Conservation (phyloP, 2,329 filamentous ascomycete genomes). For the Grosmannia huntii region DNA sequence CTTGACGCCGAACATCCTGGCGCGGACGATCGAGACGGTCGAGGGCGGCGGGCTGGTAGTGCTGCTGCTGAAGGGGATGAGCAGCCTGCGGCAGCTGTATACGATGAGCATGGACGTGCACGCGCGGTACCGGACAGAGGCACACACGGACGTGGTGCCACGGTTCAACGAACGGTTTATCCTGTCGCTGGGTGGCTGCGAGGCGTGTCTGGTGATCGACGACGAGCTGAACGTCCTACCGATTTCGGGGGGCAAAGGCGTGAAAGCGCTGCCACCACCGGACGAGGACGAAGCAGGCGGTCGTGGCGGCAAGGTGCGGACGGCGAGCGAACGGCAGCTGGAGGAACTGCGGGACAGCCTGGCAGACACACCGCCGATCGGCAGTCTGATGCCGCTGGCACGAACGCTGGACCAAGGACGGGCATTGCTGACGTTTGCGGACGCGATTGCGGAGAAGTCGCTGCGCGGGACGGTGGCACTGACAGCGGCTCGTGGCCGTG, state of each 20-base stretch:
- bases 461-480: conserved; percentile 84
- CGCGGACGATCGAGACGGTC: conserved; percentile 91
- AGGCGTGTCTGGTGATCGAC: conserved; percentile 88
- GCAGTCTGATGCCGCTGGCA: conserved; percentile 70
- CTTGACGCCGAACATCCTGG: conserved; percentile 90
- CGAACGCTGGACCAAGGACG: conserved; percentile 93
- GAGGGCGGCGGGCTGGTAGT: conserved; percentile 90
- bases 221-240: conserved; percentile 96
- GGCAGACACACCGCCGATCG: conserved; percentile 74
- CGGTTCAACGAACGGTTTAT: conserved; percentile 98
- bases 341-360: conserved; percentile 78
- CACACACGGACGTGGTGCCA: conserved; percentile 86
- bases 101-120: conserved; percentile 97
- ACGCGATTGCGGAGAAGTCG: conserved; percentile 93
- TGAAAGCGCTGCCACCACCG: conserved; percentile 67
- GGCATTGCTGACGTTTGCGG: conserved; percentile 90
- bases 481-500: conserved; percentile 85
- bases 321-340: conserved; percentile 66
- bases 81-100: conserved; percentile 91
- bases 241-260: conserved; percentile 87
- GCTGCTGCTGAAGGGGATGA: conserved; percentile 89
- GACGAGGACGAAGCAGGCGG: conserved; percentile 56
- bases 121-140: conserved; percentile 89
- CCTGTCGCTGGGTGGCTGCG: conserved; percentile 85
- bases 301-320: conserved; percentile 44